phyloP scores from a whole-genome alignment of 2,329 filamentous ascomycete species.

The Neoscytalidium dimidiatum region DNA sequence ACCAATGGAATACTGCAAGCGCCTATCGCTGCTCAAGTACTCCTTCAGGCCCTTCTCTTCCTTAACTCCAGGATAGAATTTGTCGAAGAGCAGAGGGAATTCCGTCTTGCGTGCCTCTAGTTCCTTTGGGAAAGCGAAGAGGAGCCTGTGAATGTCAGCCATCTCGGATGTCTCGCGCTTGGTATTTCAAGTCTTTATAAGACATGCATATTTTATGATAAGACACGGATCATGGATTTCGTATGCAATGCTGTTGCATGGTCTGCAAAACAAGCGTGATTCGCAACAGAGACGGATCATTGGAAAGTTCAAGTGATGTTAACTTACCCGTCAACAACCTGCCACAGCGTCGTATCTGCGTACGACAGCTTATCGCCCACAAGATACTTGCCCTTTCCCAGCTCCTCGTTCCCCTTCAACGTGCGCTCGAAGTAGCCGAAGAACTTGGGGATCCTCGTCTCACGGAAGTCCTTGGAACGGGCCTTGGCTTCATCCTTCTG shows the following conservation, averaged over 20 bases:
- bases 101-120: conserved; percentile 58
- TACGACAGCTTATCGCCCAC: conserved; percentile 67
- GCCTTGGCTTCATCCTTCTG: conserved; percentile 68
- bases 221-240: too few species aligned
- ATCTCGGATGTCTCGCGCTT: too few species aligned
- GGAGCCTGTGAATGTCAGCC: conserved; percentile 54
- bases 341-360: conserved; percentile 73
- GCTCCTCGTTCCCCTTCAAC: conserved; percentile 58
- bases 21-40: conserved; percentile 68
- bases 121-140: conserved; percentile 71
- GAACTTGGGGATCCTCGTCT: conserved; percentile 69
- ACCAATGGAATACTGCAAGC: conserved; percentile 63
- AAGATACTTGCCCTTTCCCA: conserved; percentile 63
- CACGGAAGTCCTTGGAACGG: conserved; percentile 59
- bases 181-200: too few species aligned
- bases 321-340: conserved; percentile 54
- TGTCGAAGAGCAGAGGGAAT: conserved; percentile 62
- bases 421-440: conserved; percentile 70
- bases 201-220: too few species aligned
- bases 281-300: neutral
- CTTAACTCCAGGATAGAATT: conserved; percentile 64
- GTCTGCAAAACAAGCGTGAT: too few species aligned
- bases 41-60: conserved; percentile 64
- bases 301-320: too few species aligned
- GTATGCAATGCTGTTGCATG: too few species aligned